Evolutionary conservation across 768 basidiomycete genomes (phyloP).

Genomic region (Boletus vinaceobasis): DNA sequence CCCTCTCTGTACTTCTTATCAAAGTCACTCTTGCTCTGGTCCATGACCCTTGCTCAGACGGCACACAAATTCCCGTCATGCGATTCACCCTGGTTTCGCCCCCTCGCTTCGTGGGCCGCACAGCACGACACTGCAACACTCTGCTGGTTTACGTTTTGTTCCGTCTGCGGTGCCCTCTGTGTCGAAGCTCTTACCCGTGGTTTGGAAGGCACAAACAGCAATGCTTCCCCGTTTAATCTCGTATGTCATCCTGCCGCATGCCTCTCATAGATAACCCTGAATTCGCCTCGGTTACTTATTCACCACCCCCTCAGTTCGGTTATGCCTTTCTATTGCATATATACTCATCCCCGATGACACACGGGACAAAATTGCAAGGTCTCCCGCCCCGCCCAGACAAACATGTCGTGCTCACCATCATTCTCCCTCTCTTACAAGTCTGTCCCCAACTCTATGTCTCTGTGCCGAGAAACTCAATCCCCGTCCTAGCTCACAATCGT

Average conservation of each 20-base stretch:
- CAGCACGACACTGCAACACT: slow-evolving; percentile 55
- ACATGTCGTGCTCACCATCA: slow-evolving; percentile 68
- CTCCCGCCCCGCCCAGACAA: slow-evolving; percentile 65
- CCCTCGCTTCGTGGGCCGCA: slow-evolving; percentile 44
- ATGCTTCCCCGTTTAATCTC: slow-evolving; percentile 66
- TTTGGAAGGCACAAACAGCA: slow-evolving; percentile 58
- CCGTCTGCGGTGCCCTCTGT: slow-evolving; percentile 62
- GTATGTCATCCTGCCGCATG: slow-evolving; percentile 40
- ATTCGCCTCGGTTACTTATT: not conserved
- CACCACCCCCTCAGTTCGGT: slow-evolving; percentile 48
- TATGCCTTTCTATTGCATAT: slow-evolving; percentile 76
- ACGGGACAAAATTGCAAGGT: slow-evolving; percentile 39
- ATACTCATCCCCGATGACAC: slow-evolving; percentile 65
- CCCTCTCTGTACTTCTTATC: slow-evolving; percentile 63
- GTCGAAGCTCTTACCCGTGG: slow-evolving; percentile 66
- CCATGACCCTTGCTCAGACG: slow-evolving; percentile 55
- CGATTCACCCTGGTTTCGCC: slow-evolving; percentile 29
- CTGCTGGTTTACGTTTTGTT: slow-evolving; percentile 71
- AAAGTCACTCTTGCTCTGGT: slow-evolving; percentile 57
- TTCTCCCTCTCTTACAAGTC: slow-evolving; percentile 72
- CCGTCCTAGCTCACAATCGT: slow-evolving; percentile 52
- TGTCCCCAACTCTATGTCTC: slow-evolving; percentile 13
- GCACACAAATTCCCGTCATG: slow-evolving; percentile 39
- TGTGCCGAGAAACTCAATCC: not conserved
- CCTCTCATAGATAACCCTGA: not conserved